Evolutionary conservation across 441 rosid species (phyloP).

Genomic region (Eruca vesicaria): DNA sequence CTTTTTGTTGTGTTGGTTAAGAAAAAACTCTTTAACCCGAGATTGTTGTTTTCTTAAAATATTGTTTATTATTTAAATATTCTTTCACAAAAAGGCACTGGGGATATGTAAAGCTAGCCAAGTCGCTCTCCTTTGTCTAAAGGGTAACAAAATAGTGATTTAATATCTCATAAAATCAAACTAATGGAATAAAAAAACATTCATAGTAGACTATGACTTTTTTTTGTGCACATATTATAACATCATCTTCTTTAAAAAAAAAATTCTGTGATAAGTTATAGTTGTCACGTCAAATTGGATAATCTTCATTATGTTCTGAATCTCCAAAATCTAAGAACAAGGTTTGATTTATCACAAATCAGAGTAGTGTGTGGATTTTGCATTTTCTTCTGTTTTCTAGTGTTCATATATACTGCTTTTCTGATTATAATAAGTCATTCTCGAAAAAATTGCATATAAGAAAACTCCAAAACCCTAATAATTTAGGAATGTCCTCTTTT

Average conservation of each 20-base stretch:
- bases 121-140: slow-evolving; percentile 27
- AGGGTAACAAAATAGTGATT: slow-evolving; percentile 13
- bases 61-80: slow-evolving; percentile 19
- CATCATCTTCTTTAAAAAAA: no score
- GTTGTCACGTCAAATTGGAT: no score
- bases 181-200: not conserved
- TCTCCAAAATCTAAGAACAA: not conserved
- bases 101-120: slow-evolving; percentile 26
- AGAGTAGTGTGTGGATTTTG: not conserved
- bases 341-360: slow-evolving; percentile 5
- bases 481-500: slow-evolving; percentile 21
- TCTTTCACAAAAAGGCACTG: slow-evolving; percentile 27
- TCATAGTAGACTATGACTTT: not conserved
- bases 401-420: not conserved
- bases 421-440: not conserved
- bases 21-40: slow-evolving; percentile 9
- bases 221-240: no score
- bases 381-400: not conserved
- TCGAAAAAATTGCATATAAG: not conserved
- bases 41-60: slow-evolving; percentile 21
- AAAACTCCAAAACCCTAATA: slow-evolving; percentile 26
- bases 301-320: not conserved
- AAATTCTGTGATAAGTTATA: no score
- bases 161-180: not conserved
- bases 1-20: not conserved